Evolutionary conservation across 495 filamentous ascomycete species (phyloP).

Genomic region (Aspergillus sclerotiicarbonarius): DNA sequence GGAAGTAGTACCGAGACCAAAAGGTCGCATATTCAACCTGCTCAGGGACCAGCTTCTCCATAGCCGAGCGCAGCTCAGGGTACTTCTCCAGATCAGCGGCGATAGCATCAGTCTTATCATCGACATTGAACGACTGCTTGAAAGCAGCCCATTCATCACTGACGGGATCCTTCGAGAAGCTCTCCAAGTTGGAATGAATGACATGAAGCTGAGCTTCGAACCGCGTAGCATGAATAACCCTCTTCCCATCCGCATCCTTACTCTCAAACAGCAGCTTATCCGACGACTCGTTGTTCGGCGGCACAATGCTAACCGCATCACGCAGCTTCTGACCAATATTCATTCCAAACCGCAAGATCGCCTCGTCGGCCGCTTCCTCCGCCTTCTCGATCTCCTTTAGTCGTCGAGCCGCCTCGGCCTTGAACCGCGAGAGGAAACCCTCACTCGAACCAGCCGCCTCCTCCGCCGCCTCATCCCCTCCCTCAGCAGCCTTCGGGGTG

Average conservation of each 20-base stretch:
- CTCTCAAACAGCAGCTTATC: constrained; percentile 79
- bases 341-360: constrained; percentile 85
- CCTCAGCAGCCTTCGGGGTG: constrained; percentile 37
- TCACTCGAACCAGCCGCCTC: constrained; percentile 50
- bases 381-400: constrained; percentile 90
- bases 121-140: constrained; percentile 73
- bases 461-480: constrained; percentile 57
- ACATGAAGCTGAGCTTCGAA: constrained; percentile 96
- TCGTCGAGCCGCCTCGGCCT: constrained; percentile 75
- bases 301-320: constrained; percentile 86
- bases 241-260: constrained; percentile 82
- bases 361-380: constrained; percentile 97
- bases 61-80: constrained; percentile 80
- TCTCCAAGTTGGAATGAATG: constrained; percentile 80
- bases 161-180: constrained; percentile 78
- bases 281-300: constrained; percentile 51
- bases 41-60: constrained; percentile 95
- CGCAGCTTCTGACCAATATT: constrained; percentile 88
- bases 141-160: constrained; percentile 73
- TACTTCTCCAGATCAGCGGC: constrained; percentile 81
- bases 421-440: constrained; percentile 78
- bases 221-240: constrained; percentile 88
- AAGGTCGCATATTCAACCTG: constrained; percentile 83
- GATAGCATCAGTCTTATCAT: constrained; percentile 83
- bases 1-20: constrained; percentile 95